Percentiles rank a stretch among this genome's conserved stretches.
These are phyloP conservation scores for Rhodamnia argentea DNA, from an alignment of 345 rosid genomes.

Conservation along the genomic window DNA sequence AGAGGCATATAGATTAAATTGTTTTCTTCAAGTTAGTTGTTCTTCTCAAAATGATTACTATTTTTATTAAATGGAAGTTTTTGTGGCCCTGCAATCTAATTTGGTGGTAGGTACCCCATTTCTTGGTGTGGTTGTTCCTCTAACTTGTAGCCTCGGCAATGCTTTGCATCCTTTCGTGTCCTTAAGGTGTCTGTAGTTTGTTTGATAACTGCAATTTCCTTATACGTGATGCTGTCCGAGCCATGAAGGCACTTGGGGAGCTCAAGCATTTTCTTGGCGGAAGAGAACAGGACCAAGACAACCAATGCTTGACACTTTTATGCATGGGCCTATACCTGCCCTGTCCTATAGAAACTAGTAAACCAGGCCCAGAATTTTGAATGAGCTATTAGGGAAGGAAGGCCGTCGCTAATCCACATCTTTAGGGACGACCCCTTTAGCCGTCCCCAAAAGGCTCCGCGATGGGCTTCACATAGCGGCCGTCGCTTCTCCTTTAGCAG, in stretches of 20 bases:
- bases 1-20: background rate
- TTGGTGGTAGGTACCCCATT: background rate
- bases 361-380: background rate
- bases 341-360: background rate
- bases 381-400: background rate
- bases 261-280: too few relatives aligned
- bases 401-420: background rate
- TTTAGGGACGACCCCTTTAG: background rate
- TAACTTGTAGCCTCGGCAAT: background rate
- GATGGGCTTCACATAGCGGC: background rate
- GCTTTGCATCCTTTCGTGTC: background rate
- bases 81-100: background rate
- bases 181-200: background rate
- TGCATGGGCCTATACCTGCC: background rate
- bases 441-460: background rate
- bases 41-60: background rate
- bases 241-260: background rate
- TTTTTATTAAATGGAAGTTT: background rate
- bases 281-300: background rate
- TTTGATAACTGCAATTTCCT: background rate
- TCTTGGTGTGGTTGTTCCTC: background rate
- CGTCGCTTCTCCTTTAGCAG: background rate
- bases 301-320: background rate
- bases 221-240: background rate
- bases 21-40: background rate